phyloP scores from a whole-genome alignment of 306 rosid genomes.

The Cucurbita pepo region DNA sequence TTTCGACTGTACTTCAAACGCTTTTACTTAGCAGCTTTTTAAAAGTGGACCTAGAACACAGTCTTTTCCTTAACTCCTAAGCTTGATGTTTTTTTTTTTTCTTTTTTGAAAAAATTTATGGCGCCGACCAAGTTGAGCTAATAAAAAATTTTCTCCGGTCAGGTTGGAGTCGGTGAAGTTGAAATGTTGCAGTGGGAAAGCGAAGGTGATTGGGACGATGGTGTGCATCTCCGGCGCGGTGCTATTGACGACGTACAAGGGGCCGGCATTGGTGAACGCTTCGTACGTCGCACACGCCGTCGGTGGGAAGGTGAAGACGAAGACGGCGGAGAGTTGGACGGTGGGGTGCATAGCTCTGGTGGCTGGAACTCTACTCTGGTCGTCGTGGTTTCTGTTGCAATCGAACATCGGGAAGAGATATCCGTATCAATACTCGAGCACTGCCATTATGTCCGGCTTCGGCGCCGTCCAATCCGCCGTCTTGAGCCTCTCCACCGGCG shows the following conservation, averaged over 20 bases:
- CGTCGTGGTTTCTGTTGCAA: constrained; percentile 74
- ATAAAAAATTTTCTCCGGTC: background rate
- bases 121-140: too few species aligned
- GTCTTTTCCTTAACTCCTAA: background rate
- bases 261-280: constrained; percentile 29
- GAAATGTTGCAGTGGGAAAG: constrained; percentile 57
- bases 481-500: constrained; percentile 32
- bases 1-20: background rate
- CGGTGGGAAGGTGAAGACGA: constrained; percentile 7
- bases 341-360: constrained; percentile 55
- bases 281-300: constrained; percentile 8
- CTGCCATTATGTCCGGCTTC: constrained; percentile 73
- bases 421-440: constrained; percentile 76
- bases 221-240: constrained; percentile 61
- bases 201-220: constrained; percentile 55
- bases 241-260: constrained; percentile 49
- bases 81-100: background rate
- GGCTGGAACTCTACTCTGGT: constrained; percentile 56
- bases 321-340: constrained; percentile 37
- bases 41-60: background rate
- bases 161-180: constrained; percentile 64
- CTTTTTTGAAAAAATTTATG: too few species aligned
- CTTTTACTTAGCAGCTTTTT: background rate
- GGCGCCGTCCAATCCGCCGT: constrained; percentile 72
- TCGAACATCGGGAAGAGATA: constrained; percentile 52